Evolutionary conservation across 2,329 filamentous ascomycete species (phyloP), one percentile per base, ranked within the genome.

Genomic region (Colletotrichum siamense): DNA sequence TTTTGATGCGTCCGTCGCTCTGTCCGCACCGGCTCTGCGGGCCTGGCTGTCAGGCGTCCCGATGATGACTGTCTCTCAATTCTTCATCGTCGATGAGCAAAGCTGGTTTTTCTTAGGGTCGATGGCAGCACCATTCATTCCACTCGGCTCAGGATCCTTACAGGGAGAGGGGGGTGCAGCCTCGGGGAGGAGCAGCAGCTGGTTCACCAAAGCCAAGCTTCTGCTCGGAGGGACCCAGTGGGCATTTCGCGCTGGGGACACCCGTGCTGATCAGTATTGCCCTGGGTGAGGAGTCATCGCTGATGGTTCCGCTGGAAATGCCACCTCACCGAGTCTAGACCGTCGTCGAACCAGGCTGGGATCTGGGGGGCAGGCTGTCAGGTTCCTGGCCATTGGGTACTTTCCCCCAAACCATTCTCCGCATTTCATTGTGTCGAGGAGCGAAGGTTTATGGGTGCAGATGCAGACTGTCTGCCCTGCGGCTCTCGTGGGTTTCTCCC

Each of bases 311-410:
- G 8, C 30, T 34, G 52, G 30, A 28, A 73, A 73, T 75, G 64
- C 73, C 39, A 75, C 73, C 69, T 73, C 39, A 32, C 39, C 18
- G 6, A 36, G 39, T 75, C 73, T 68, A 75, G 73, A 68, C 69
- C 69, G 34, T 67, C 63, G 26, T 24, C 73, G 69, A 73, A 52
- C 73, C 7, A 18, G 3, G 24, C 57, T 44, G 68, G 57, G 68
- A 70, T 70, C 57, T 55, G 26, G 57, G 67, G 59, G 30, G 65
- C 55, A 61, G 24, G 24, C 12, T 30, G 36, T 68, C 39, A 36
- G 22, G 32, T 39, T 75, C 34, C 49, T 12, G 52, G 52, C 34
- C 10, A 69, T 61, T 69, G 66, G 66, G 32, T n/a, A 34, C n/a
- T 61, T 4, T 52, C 26, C 34, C 30, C 24, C 28, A 49, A 66